Evolutionary conservation across 306 rosid species (phyloP).

Genomic region (Ammopiptanthus mongolicus): DNA sequence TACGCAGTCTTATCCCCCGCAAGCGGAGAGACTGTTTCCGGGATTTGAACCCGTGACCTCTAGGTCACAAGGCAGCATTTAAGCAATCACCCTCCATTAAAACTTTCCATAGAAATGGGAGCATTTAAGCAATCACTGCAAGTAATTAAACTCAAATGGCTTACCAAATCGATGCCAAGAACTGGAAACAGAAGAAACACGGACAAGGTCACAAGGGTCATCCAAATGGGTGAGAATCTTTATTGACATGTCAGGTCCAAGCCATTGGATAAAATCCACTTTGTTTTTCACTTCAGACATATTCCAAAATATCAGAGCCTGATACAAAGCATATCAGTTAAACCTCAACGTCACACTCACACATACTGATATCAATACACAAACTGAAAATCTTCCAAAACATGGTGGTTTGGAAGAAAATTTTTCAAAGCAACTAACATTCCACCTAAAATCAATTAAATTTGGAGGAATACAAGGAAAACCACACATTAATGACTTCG

Average conservation of each 20-base stretch:
- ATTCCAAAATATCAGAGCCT: conserved; percentile 16
- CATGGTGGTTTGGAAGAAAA: not conserved
- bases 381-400: not conserved
- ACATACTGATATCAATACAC: not conserved
- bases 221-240: conserved; percentile 50
- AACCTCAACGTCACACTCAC: not conserved
- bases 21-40: too few species aligned
- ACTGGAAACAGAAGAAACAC: conserved; percentile 42
- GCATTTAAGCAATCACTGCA: not conserved
- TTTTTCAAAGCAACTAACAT: not conserved
- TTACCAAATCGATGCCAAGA: conserved; percentile 58
- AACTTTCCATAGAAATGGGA: not conserved
- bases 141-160: conserved; percentile 5
- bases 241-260: conserved; percentile 45
- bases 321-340: not conserved
- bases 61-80: too few species aligned
- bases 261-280: conserved; percentile 39
- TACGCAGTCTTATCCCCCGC: too few species aligned
- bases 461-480: not conserved
- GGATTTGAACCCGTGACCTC: too few species aligned
- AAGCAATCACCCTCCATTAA: not conserved
- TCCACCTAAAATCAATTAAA: not conserved
- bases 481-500: not conserved
- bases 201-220: conserved; percentile 59
- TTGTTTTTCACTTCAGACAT: conserved; percentile 34